phyloP scores from a whole-genome alignment of 2,329 filamentous ascomycete genomes.

The Trichophyton simii region DNA sequence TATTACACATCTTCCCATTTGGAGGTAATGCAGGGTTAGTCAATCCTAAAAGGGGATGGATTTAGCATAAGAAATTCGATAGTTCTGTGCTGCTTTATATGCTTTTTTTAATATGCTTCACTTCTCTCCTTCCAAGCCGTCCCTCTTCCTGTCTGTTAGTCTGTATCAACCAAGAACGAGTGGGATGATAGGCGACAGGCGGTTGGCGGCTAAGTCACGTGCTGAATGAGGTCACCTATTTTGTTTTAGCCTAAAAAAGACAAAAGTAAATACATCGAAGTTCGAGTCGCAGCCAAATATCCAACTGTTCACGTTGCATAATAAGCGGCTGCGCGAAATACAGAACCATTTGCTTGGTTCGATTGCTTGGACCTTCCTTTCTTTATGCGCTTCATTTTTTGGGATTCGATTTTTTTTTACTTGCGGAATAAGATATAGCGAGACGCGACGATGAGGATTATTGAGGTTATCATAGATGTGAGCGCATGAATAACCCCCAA shows the following conservation, averaged over 20 bases:
- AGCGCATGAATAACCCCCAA: constrained; percentile 11
- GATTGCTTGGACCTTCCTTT: neutral
- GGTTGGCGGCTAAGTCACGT: neutral
- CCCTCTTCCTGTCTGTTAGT: too few relatives aligned
- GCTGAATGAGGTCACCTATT: neutral
- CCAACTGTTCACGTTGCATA: neutral
- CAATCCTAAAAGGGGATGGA: neutral
- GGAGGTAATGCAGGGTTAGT: neutral
- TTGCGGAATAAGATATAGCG: too few relatives aligned
- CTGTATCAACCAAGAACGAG: neutral
- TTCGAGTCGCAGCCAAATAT: neutral
- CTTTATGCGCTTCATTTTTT: neutral
- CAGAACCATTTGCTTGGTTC: neutral
- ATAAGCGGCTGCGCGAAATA: neutral
- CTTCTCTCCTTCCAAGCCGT: too few relatives aligned
- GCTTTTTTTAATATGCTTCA: neutral
- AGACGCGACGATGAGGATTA: constrained; percentile 32
- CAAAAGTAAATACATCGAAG: constrained; percentile 4
- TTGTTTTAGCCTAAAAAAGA: constrained; percentile 1
- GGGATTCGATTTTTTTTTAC: neutral
- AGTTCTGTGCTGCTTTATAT: neutral
- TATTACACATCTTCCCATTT: neutral
- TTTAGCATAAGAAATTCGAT: neutral
- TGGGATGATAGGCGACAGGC: neutral
- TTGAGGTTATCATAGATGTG: constrained; percentile 39